Base-by-base conservation (phyloP, 305 asterid species). In the Withania somnifera region DNA sequence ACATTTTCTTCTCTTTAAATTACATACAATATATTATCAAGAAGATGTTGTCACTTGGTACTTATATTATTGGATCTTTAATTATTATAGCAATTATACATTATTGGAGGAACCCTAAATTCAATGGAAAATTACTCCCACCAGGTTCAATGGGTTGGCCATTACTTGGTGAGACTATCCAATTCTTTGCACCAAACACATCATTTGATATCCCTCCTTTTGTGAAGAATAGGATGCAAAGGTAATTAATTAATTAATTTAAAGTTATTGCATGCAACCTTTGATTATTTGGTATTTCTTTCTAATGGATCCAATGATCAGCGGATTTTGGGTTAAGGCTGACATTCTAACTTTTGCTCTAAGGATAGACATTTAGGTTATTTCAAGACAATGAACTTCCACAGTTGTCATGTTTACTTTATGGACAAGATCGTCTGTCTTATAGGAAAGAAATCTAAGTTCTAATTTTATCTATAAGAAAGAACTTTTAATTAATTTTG, bases 81-180 rank as follows among this genome's bases (percentile, higher is more conserved):
- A 10, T 86, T 60, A n/a, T 83, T 51, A 66, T 86, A 17, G 77
- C 66, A 73, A 63, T 90, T 66, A 58, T 89, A 20, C 82, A 79
- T 83, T 85, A 82, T 7, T 93, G 94, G 97, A 68, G 87, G 71
- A 84, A 91, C 71, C 97, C 91, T 14, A 89, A 79, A 79, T 84
- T 90, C 88, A 87, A 78, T 24, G 97, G 93, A 19, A 67, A 85
- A 40, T n/a, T n/a, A n/a, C 91, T 92, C 67, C 97, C 97, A 50
- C 97, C 95, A 19, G 97, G 98, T 53, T 92, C 97, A n/a, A 91
- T 92, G 95, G 98, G 98, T 1, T 92, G 93, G 94, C 98, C 98
- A 17, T 89, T 94, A 64, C 84, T 93, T 36, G 98, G 97, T 2
- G 95, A 93, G 81, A 89, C 92, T 45, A 83, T 92, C 71, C 83